Base-by-base conservation (phyloP, 176 grass and related monocot genomes). In the Guadua angustifolia region DNA sequence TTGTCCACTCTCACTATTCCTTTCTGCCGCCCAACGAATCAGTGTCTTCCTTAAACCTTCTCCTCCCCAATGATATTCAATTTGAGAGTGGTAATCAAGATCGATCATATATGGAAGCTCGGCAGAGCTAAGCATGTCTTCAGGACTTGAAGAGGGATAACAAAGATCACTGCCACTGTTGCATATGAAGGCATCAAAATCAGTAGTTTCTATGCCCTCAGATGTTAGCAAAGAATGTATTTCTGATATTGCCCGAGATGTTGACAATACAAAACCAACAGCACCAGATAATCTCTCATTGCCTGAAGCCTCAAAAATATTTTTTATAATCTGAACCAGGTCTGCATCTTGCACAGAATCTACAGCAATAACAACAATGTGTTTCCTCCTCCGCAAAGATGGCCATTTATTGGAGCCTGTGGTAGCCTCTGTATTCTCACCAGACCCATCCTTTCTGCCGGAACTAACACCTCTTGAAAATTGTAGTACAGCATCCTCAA, bases 101-200 rank as follows among this genome's bases (percentile, higher is more conserved):
- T 97, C 94, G 35, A 86, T 75, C 63, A 86, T 89, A 76, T 86
- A 97, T 74, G 89, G 94, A 68, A 91, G 87, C 85, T 97, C 91
- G 53, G 71, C 79, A 81, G 87, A 82, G 85, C 79, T 83, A 86
- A 91, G 78, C 56, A 91, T 86, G 83, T 93, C 89, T 60, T 97
- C 94, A 46, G 87, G 88, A 85, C 21, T 87, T 88, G 82, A 89
- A 73, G 71, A 91, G 66, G 94, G 89, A 78, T 94, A 97, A 68
- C 90, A 94, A 62, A 97, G 35, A 84, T 94, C 87, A 83, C 91
- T 91, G 46, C 94, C 94, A 82, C 91, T 94, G 69, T 84, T 97
- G 82, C 94, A 97, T 79, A 97, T 90, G 70, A 97, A 92, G 78
- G 94, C 94, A 94, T 97, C 94, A 86, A 97, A 97, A 86, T 88